phyloP scores from a whole-genome alignment of 139 green algal species.

The Tetratostichococcus sp. region DNA sequence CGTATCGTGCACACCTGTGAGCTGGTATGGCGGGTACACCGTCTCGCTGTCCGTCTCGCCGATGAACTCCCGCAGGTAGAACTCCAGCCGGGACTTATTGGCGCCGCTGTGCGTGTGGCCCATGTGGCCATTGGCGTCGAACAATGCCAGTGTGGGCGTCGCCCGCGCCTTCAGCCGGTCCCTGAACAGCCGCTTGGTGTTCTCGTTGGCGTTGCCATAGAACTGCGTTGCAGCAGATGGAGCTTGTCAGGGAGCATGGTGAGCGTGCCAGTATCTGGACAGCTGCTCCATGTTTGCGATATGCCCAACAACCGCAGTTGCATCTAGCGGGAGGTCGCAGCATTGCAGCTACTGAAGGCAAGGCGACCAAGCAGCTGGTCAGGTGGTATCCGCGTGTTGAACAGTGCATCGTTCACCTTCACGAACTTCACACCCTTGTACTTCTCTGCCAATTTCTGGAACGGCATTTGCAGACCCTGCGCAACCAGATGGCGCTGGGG shows the following conservation, averaged over 20 bases:
- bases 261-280: no score
- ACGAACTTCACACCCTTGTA: conserved; percentile 42
- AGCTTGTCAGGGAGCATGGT: no score
- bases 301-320: no score
- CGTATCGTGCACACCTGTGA: background rate
- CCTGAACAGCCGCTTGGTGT: conserved; percentile 48
- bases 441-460: conserved; percentile 35
- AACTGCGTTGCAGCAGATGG: conserved; percentile 14
- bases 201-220: conserved; percentile 43
- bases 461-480: background rate
- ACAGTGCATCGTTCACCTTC: conserved; percentile 4
- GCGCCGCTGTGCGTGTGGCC: conserved; percentile 1
- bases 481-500: no score
- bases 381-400: no score
- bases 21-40: background rate
- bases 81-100: conserved; percentile 15
- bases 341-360: no score
- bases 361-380: no score
- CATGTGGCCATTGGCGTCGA: background rate
- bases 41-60: background rate
- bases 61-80: background rate
- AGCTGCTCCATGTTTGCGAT: no score
- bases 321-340: no score
- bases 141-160: conserved; percentile 10
- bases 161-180: conserved; percentile 8